phyloP scores from a whole-genome alignment of 208 protist genomes.

The Polymyxa betae region DNA sequence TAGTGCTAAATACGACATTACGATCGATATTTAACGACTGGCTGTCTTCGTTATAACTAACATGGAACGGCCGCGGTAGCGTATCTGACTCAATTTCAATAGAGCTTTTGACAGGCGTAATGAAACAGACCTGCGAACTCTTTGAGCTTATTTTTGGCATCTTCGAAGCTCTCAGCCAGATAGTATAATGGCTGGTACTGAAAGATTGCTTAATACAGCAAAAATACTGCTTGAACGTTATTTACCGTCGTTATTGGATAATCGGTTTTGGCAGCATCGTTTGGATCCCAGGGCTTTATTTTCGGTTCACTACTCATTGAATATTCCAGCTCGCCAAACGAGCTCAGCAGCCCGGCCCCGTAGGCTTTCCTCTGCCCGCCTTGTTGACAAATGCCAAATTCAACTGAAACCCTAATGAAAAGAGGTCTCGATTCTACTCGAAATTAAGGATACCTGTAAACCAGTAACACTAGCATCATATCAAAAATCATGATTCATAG shows the following conservation, averaged over 20 bases:
- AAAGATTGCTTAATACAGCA: neutral
- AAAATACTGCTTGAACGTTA: neutral
- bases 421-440: conserved; percentile 5
- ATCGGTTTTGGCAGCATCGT: conserved; percentile 69
- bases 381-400: conserved; percentile 88
- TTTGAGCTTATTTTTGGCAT: conserved; percentile 81
- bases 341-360: conserved; percentile 90
- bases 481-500: neutral
- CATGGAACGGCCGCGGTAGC: conserved; percentile 80
- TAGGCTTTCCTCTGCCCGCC: conserved; percentile 83
- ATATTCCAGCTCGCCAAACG: conserved; percentile 85
- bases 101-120: neutral
- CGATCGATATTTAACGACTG: conserved; percentile 77
- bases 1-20: conserved; percentile 8
- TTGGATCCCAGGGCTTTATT: conserved; percentile 34
- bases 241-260: conserved; percentile 85
- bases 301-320: conserved; percentile 48
- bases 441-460: conserved; percentile 28
- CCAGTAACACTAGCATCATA: conserved; percentile 42
- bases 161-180: conserved; percentile 85
- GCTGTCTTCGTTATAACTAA: conserved; percentile 87
- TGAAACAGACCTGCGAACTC: conserved; percentile 73
- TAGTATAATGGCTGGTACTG: conserved; percentile 90
- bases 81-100: conserved; percentile 9
- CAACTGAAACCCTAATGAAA: conserved; percentile 91